Evolutionary conservation across 192 early-diverging fungal genomes (phyloP).

Genomic region (Gryganskiella cystojenkinii): DNA sequence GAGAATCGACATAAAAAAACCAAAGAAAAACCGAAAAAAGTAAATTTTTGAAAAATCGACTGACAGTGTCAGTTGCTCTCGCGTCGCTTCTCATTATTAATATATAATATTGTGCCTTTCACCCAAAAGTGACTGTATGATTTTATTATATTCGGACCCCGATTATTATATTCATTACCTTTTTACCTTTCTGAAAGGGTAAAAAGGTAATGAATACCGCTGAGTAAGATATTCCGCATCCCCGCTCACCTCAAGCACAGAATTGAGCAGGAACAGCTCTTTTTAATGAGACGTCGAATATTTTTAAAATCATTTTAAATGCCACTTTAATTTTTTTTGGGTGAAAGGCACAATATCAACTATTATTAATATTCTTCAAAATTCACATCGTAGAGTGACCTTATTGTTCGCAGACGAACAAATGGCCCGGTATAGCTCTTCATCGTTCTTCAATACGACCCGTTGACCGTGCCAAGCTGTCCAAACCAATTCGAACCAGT

Average conservation of each 20-base stretch:
- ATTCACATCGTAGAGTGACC: slow-evolving; percentile 21
- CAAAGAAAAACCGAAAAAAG: background rate
- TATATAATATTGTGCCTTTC: background rate
- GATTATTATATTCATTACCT: too few relatives aligned
- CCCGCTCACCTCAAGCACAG: too few relatives aligned
- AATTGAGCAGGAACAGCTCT: too few relatives aligned
- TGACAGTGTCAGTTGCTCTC: slow-evolving; percentile 12
- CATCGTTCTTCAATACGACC: slow-evolving; percentile 33
- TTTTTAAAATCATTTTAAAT: too few relatives aligned
- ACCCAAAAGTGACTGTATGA: too few relatives aligned
- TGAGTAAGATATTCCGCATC: too few relatives aligned
- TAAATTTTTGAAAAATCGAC: slow-evolving; percentile 12
- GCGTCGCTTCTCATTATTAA: slow-evolving; percentile 1
- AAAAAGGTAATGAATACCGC: too few relatives aligned
- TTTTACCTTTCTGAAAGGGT: too few relatives aligned
- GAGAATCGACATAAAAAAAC: background rate
- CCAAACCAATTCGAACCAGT: slow-evolving; percentile 28
- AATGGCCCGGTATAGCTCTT: slow-evolving; percentile 17
- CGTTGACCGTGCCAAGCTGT: slow-evolving; percentile 6
- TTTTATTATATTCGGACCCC: too few relatives aligned
- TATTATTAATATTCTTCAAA: background rate
- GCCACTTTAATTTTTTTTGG: too few relatives aligned
- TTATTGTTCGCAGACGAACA: slow-evolving; percentile 1
- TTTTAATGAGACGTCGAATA: too few relatives aligned
- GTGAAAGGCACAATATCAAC: background rate